Conservation (phyloP, 2,329 filamentous ascomycete species). For the Colletotrichum destructivum region DNA sequence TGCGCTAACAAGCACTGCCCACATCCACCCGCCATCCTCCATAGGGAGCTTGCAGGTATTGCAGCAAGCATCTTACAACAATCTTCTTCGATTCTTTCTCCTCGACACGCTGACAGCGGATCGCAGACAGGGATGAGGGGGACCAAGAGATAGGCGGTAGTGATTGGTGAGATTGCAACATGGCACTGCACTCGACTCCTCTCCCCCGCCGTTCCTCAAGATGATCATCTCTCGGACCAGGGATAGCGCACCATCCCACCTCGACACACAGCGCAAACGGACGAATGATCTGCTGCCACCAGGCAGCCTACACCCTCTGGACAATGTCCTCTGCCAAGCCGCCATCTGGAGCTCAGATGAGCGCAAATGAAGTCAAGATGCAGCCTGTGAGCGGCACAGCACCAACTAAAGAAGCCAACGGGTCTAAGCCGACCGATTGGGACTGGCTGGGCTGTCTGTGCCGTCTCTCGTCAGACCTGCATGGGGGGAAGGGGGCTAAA, state of each 20-base stretch:
- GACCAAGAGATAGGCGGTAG: background rate
- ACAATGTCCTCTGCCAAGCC: background rate
- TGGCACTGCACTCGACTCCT: background rate
- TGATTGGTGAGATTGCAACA: background rate
- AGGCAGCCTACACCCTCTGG: background rate
- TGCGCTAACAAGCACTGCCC: slow-evolving; percentile 1
- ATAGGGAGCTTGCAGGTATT: background rate
- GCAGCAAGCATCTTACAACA: background rate
- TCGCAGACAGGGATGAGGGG: background rate
- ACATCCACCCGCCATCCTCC: background rate
- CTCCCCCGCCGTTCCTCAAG: background rate
- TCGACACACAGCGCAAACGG: background rate
- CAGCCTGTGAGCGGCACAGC: background rate
- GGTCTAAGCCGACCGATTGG: background rate
- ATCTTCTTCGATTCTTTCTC: slow-evolving; percentile 5
- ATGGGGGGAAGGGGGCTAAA: background rate
- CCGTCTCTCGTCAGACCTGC: background rate
- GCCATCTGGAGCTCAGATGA: background rate
- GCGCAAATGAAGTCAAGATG: slow-evolving; percentile 1
- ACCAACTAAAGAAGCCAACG: background rate
- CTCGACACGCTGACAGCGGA: background rate
- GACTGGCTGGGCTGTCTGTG: background rate
- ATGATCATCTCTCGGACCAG: background rate
- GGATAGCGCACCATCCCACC: background rate
- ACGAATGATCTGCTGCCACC: slow-evolving; percentile 4